Conservation (phyloP, 305 asterid genomes). For the Rubia occidens region DNA sequence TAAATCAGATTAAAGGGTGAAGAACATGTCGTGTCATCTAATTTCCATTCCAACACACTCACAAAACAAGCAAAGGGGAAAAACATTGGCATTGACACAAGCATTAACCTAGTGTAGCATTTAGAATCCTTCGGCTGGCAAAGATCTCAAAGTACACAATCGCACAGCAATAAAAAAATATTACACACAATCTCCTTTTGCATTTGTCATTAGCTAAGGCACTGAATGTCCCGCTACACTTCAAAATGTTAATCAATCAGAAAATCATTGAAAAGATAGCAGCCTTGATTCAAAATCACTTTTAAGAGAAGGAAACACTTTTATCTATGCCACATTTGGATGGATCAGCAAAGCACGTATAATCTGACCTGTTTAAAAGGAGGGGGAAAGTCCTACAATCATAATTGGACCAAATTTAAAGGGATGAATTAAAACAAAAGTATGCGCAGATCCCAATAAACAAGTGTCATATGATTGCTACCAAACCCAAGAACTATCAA, state of each 20-base stretch:
- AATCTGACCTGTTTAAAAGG: background rate
- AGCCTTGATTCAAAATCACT: background rate
- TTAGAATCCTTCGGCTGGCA: background rate
- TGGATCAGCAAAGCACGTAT: background rate
- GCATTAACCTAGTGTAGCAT: background rate
- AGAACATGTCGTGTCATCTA: background rate
- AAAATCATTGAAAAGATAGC: background rate
- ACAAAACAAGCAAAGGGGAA: background rate
- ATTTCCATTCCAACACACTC: background rate
- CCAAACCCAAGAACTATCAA: background rate
- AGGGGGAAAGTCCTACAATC: background rate
- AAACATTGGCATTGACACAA: background rate
- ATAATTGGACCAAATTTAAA: background rate
- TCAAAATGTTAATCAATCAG: background rate
- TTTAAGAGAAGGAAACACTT: background rate
- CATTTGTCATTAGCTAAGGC: background rate
- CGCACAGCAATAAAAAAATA: background rate
- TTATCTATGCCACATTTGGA: background rate
- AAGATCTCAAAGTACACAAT: background rate
- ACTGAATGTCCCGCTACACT: background rate
- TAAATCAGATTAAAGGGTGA: no score
- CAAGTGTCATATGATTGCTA: background rate
- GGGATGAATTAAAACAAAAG: background rate
- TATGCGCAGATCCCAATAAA: background rate
- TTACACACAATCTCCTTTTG: background rate